Evolutionary conservation across 257 asterid genomes (phyloP), one percentile per base, ranked within the genome.

Genomic region (Gardenia jasminoides): DNA sequence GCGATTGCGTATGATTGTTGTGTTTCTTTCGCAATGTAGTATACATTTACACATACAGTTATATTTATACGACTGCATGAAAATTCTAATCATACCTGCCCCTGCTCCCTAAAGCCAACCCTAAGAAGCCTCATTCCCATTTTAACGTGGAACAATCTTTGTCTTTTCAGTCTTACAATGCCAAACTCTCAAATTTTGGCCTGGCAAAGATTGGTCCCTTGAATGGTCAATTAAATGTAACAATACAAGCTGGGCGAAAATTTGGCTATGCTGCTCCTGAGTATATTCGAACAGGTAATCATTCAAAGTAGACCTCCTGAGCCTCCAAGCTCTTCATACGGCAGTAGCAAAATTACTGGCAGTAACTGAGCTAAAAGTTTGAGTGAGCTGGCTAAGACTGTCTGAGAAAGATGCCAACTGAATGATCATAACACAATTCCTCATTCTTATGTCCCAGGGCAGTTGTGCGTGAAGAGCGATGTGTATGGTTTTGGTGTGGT

Each of bases 401-500:
- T 50, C 58, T 39, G 17, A 68, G 74, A 33, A 71, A 80, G 46
- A 59, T 28, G 59, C 43, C 65, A 47, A 41, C 3, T 7, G 6
- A 7, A 43, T 72, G 68, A 47, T 36, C 31, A 11, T 59, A 69
- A 16, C 73, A 48, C 28, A 66, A 31, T 78, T 24, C n/a, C 79
- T 65, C 41, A 28, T 48, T 7, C 30, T 76, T 77, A 31, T 67
- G 11, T 8, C 59, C 66, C 88, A 88, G 96, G 96, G 39, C 95
- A 90, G 74, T 76, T 90, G 76, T 86, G 85, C 17, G 90, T 88
- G 74, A 90, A 92, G 87, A 90, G 97, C 64, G 95, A 92, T 1
- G 97, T 92, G n/a, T 92, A 89, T 67, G 88, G 91, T 15, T 92
- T 90, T 72, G 97, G 97, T 6, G 91, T 92, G 24, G 92, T 89